Evolutionary conservation across 805 yeast species (phyloP), one percentile per base, ranked within the genome.

Genomic region (Ogataea wickerhamii): DNA sequence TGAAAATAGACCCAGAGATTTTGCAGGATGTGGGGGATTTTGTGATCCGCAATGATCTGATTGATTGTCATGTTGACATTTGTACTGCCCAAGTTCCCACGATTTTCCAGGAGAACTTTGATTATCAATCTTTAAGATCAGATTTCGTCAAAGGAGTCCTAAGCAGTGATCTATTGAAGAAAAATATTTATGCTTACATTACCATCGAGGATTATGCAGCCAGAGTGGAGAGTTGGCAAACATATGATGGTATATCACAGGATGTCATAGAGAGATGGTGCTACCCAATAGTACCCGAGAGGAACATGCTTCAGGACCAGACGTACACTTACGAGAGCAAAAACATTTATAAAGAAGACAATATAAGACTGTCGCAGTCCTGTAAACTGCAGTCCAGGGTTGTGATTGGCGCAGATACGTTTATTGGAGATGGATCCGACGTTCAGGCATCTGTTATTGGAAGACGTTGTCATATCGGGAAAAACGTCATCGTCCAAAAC

Each of bases 81-180:
- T 93, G 98, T 63, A 74, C 97, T 5, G 87, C 95, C 2, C 87
- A 82, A 48, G 96, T 93, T 8, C 97, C 97, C 1, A 93, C 94
- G 12, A 82, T 91, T 44, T 93, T 91, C 66, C 95, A 87, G 53
- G 98, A 93, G 55, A 91, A 93, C 61, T 93, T 93, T 53, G 98
- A 93, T 65, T 93, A 89, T 60, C 96, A 91, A 61, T 68, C 76
- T 36, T 68, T 91, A 45, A 75, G 98, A 60, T 70, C 75, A 24
- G 98, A 93, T 63, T 93, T 91, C 56, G 85, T 91, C 21, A 82
- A 78, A 51, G 97, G 98, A 38, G 93, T 91, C 18, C 70, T 93
- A 43, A 82, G 93, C 12, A 82, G 94, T 36, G 98, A 93, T 62
- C 73, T 93, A 51, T 68, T 93, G 51, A 89, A 88, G 48, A 91